Conservation (phyloP, 306 rosid genomes). For the Senna tora region DNA sequence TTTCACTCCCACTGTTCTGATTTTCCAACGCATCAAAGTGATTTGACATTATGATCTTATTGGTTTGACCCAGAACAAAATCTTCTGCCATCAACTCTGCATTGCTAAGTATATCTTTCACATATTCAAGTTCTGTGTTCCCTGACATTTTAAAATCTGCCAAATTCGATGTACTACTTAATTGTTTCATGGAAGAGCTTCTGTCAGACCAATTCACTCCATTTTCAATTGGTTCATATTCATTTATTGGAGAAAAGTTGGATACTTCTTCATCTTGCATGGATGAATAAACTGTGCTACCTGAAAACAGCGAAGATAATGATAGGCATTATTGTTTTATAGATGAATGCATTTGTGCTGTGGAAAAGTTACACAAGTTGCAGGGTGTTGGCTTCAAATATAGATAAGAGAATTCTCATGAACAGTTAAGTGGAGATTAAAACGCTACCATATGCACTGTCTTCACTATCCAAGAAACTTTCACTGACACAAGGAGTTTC, state of each 20-base stretch:
- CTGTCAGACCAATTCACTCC: constrained; percentile 46
- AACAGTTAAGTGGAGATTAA: constrained; percentile 22
- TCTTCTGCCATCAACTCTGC: constrained; percentile 63
- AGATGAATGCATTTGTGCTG: constrained; percentile 16
- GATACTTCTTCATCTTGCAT: constrained; percentile 52
- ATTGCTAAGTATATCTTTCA: constrained; percentile 57
- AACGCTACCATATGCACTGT: constrained; percentile 60
- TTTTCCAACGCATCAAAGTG: constrained; percentile 63
- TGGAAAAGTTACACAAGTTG: background rate
- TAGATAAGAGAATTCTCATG: background rate
- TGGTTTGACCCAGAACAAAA: constrained; percentile 52
- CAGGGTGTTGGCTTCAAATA: background rate
- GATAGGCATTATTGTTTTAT: constrained; percentile 11
- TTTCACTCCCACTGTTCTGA: constrained; percentile 36
- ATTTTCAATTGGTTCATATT: constrained; percentile 41
- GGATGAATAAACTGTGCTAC: constrained; percentile 50
- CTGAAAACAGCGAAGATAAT: constrained; percentile 50
- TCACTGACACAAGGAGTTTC: constrained; percentile 43
- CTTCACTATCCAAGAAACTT: constrained; percentile 57
- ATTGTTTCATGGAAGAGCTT: constrained; percentile 45
- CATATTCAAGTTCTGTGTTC: constrained; percentile 65
- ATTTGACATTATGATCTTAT: constrained; percentile 54
- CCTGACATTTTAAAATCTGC: constrained; percentile 45
- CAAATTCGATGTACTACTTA: constrained; percentile 31
- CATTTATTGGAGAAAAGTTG: constrained; percentile 42